Evolutionary conservation across 768 basidiomycete species (phyloP).

Genomic region (Neoboletus magnificus): DNA sequence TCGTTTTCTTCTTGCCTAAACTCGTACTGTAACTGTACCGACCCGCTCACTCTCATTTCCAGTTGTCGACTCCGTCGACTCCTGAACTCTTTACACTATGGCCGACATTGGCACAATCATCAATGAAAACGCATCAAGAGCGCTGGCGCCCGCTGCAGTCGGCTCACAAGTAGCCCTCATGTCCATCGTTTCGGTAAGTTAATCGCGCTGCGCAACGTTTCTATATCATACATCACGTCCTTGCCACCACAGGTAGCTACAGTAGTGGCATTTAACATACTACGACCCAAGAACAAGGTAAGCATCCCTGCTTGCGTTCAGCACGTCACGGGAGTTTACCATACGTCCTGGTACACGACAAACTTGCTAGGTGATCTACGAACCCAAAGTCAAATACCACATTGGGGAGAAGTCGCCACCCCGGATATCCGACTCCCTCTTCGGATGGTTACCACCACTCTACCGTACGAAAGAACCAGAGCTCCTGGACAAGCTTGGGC

Average conservation of each 20-base stretch:
- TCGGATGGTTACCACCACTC: slow-evolving; percentile 90
- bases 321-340: not conserved
- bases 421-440: slow-evolving; percentile 73
- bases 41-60: slow-evolving; percentile 19
- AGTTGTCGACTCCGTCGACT: slow-evolving; percentile 16
- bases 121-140: slow-evolving; percentile 40
- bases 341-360: not conserved
- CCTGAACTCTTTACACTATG: slow-evolving; percentile 26
- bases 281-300: slow-evolving; percentile 89
- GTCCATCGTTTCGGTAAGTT: slow-evolving; percentile 66
- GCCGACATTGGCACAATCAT: slow-evolving; percentile 32
- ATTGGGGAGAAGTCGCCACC: slow-evolving; percentile 74
- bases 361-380: slow-evolving; percentile 71
- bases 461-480: slow-evolving; percentile 84
- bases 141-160: slow-evolving; percentile 78
- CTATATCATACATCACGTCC: slow-evolving; percentile 9
- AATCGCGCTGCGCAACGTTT: not conserved
- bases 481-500: slow-evolving; percentile 81
- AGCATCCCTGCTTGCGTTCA: slow-evolving; percentile 8
- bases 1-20: not conserved
- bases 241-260: slow-evolving; percentile 51
- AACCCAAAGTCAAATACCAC: slow-evolving; percentile 93
- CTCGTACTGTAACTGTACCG: slow-evolving; percentile 11
- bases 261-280: slow-evolving; percentile 72
- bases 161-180: slow-evolving; percentile 75